Conservation (phyloP, 345 rosid genomes). For the Brassica juncea region DNA sequence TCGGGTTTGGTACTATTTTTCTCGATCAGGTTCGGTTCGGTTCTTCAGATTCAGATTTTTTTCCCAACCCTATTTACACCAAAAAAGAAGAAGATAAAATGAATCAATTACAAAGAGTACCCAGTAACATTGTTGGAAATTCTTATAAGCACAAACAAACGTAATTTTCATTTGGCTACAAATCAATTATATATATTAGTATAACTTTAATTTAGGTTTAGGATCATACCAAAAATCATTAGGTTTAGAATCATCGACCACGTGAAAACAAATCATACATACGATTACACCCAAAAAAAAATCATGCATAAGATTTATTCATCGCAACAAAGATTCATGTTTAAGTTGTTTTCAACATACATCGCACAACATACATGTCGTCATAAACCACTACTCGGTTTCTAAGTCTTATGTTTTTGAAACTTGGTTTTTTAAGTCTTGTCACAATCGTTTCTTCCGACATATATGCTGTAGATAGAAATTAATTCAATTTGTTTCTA, state of each 20-base stretch:
- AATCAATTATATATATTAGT: background rate
- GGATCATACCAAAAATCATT: background rate
- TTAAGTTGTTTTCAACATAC: background rate
- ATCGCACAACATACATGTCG: background rate
- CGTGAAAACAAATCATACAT: background rate
- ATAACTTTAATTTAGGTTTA: background rate
- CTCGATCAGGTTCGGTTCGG: too few relatives aligned
- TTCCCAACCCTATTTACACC: too few relatives aligned
- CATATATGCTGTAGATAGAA: background rate
- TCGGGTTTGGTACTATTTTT: too few relatives aligned
- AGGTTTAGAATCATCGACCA: background rate
- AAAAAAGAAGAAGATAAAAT: too few relatives aligned
- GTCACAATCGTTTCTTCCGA: background rate
- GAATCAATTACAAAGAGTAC: too few relatives aligned
- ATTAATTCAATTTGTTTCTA: background rate
- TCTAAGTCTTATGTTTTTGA: background rate
- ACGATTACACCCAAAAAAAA: background rate
- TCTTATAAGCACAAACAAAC: background rate
- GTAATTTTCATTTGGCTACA: background rate
- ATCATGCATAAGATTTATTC: background rate
- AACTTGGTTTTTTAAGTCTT: background rate
- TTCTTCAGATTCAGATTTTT: too few relatives aligned
- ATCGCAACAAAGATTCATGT: background rate
- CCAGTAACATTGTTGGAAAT: too few relatives aligned
- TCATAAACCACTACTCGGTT: background rate